Conservation (phyloP, 805 yeast species). For the Yarrowia porcina region DNA sequence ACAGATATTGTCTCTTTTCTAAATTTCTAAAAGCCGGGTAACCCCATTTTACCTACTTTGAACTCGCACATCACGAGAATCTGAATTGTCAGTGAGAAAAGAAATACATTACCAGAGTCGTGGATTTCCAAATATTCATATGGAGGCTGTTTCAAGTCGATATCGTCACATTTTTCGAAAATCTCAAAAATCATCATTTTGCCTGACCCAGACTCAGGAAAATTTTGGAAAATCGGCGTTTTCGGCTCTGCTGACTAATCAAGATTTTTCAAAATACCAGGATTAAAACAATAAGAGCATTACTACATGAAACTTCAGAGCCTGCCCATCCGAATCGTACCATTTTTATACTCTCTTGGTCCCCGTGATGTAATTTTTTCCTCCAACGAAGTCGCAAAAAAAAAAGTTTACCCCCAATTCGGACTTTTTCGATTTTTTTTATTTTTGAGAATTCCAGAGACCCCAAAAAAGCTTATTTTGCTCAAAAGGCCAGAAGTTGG, state of each 20-base stretch:
- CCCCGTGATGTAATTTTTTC: not conserved
- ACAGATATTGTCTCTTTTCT: too few species aligned
- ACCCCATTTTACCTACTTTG: not conserved
- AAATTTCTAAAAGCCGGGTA: not conserved
- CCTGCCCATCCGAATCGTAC: not conserved
- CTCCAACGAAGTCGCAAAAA: not conserved
- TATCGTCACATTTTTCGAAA: not conserved
- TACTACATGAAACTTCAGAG: too few species aligned
- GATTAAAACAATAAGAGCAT: too few species aligned
- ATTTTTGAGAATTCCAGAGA: too few species aligned
- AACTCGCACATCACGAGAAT: not conserved
- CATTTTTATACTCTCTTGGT: not conserved
- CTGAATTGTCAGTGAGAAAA: too few species aligned
- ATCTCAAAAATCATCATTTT: too few species aligned
- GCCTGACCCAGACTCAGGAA: not conserved
- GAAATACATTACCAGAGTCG: too few species aligned
- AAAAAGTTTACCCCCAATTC: not conserved
- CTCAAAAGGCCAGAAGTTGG: too few species aligned
- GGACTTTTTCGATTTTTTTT: not conserved
- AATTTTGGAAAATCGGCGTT: not conserved
- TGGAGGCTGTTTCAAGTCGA: too few species aligned
- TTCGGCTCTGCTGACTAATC: not conserved
- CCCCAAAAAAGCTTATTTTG: too few species aligned
- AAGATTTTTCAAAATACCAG: not conserved
- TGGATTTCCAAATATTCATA: too few species aligned